A percentile compares a stretch with the other conserved stretches of the same genome.
Conservation (phyloP, 2,329 filamentous ascomycete genomes). For the Clarireedia sp. region DNA sequence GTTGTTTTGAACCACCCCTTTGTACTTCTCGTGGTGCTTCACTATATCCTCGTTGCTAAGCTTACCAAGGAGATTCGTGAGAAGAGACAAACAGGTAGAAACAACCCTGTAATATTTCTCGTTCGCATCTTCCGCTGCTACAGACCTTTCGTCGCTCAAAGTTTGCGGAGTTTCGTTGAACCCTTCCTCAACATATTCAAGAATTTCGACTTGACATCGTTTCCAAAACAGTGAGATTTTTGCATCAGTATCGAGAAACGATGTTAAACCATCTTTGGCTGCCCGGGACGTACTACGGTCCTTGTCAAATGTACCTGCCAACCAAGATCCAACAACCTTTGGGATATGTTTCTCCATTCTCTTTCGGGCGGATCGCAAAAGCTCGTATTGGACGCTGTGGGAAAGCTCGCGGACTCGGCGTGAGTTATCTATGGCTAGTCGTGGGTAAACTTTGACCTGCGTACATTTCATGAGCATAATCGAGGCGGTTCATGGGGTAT, state of each 20-base stretch:
- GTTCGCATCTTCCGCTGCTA: conserved; percentile 75
- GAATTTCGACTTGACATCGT: conserved; percentile 70
- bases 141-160: conserved; percentile 81
- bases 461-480: neutral
- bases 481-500: neutral
- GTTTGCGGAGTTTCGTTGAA: conserved; percentile 73
- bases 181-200: conserved; percentile 75
- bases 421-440: conserved; percentile 81
- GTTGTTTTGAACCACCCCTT: conserved; percentile 58
- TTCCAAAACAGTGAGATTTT: conserved; percentile 72
- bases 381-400: conserved; percentile 61
- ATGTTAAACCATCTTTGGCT: conserved; percentile 67
- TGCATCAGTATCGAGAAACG: conserved; percentile 70
- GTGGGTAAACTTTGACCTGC: conserved; percentile 78
- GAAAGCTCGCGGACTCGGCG: conserved; percentile 82
- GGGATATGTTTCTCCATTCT: conserved; percentile 75
- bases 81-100: conserved; percentile 46
- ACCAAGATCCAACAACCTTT: conserved; percentile 77
- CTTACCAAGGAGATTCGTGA: conserved; percentile 44
- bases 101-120: conserved; percentile 77
- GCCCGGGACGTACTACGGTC: conserved; percentile 69
- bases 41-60: conserved; percentile 45
- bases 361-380: conserved; percentile 61
- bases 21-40: conserved; percentile 54
- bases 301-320: conserved; percentile 80